phyloP scores from a whole-genome alignment of 1,139 yeast genomes.

The Geotrichum aggregatum region DNA sequence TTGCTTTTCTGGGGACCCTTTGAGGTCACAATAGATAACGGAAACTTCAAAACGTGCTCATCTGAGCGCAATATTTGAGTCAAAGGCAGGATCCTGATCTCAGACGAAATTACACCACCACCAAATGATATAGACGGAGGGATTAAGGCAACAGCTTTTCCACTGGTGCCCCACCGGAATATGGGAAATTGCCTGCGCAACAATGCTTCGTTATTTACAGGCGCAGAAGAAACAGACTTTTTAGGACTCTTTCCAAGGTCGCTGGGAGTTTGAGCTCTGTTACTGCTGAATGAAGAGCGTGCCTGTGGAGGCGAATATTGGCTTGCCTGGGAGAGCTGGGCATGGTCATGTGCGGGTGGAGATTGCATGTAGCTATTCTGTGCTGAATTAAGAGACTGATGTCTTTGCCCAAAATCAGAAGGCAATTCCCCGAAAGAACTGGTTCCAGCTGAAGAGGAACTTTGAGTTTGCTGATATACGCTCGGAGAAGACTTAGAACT shows the following conservation, averaged over 20 bases:
- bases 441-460: not conserved
- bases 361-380: conserved; percentile 15
- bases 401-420: conserved; percentile 23
- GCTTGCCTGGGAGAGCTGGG: not conserved
- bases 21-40: conserved; percentile 54
- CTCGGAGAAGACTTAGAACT: not conserved
- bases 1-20: conserved; percentile 46
- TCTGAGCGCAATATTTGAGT: conserved; percentile 35
- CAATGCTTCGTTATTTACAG: conserved; percentile 36
- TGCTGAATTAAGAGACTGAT: conserved; percentile 22
- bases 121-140: conserved; percentile 42
- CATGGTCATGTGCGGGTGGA: conserved; percentile 3
- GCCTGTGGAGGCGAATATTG: not conserved
- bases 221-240: conserved; percentile 12
- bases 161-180: conserved; percentile 62
- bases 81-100: conserved; percentile 34
- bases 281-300: not conserved
- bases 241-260: not conserved
- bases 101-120: conserved; percentile 28
- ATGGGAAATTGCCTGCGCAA: conserved; percentile 65
- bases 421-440: conserved; percentile 13
- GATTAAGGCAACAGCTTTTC: conserved; percentile 45
- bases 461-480: too few relatives aligned
- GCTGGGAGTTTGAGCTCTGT: not conserved
- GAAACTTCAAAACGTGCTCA: conserved; percentile 43